Base-by-base conservation (phyloP, 169 alveolate species). In the Babesia bovis region DNA sequence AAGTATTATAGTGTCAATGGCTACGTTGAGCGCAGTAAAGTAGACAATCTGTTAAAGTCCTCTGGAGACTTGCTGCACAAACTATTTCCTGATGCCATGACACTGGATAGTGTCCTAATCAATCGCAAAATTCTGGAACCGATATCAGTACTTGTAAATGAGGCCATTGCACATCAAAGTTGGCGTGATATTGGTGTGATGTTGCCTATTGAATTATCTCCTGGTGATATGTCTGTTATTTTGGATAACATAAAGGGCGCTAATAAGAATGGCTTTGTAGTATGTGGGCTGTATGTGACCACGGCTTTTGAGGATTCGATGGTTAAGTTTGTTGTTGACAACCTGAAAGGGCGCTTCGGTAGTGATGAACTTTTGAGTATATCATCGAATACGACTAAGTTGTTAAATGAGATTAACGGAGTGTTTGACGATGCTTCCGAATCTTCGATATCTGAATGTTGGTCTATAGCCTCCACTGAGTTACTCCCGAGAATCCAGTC, bases 111-210 rank as follows among this genome's bases (percentile, higher is more conserved):
- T 10, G 76, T 78, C 25, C 26, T 40, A 13, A 42, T 78, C 19
- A 78, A 78, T 38, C 55, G 60, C 49, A 71, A 67, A 35, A n/a
- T 42, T 40, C 23, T 69, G 28, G 73, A 67, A 21, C 87, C 87
- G 21, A 68, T 78, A 15, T 56, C 70, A 12, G 71, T 78, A 21
- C 77, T 78, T 17, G 65, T 78, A 17, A 78, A 78, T 42, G 87
- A 78, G 69, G 82, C 87, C 3, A 53, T 78, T 12, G 60, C 83
- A 7, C 33, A 21, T n/a, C 33, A 35, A 19, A 41, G 78, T 25
- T 78, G 87, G 87, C 61, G 83, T 19, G 76, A 78, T 19, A 45
- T 78, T 12, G 53, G 66, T 28, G 33, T 74, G 10, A 68, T 78
- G 82, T 52, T 78, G n/a, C 87, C 87, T n/a, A 21, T 67, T 10